phyloP scores from a whole-genome alignment of 495 filamentous ascomycete species.

The Penicillium daleae region DNA sequence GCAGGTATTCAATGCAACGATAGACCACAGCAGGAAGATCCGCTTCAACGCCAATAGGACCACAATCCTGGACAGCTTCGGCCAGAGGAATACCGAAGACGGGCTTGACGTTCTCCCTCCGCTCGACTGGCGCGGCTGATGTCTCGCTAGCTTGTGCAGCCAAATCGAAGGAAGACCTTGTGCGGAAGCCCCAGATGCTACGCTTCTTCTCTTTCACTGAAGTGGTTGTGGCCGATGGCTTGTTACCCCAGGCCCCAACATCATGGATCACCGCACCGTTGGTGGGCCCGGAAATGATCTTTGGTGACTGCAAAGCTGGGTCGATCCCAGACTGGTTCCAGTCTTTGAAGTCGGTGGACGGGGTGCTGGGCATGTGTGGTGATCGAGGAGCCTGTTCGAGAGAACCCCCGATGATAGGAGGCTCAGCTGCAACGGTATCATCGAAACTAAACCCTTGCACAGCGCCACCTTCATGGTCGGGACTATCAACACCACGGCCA shows the following conservation, averaged over 20 bases:
- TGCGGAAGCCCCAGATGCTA: conserved; percentile 91
- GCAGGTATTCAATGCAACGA: conserved; percentile 92
- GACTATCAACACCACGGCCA: conserved; percentile 45
- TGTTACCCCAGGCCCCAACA: conserved; percentile 85
- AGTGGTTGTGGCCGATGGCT: conserved; percentile 49
- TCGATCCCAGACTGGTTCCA: conserved; percentile 26
- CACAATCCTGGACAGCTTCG: conserved; percentile 82
- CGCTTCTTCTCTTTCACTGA: conserved; percentile 77
- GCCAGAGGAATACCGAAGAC: conserved; percentile 86
- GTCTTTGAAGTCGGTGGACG: conserved; percentile 36
- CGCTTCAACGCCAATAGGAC: conserved; percentile 69
- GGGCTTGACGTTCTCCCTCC: conserved; percentile 63
- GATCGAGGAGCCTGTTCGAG: conserved; percentile 41
- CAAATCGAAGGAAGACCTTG: conserved; percentile 64
- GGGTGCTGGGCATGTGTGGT: conserved; percentile 31
- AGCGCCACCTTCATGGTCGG: conserved; percentile 47
- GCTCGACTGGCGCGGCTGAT: conserved; percentile 48
- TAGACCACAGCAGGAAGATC: conserved; percentile 94
- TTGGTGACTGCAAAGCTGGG: conserved; percentile 45
- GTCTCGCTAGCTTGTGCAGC: conserved; percentile 48
- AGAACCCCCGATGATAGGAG: conserved; percentile 64
- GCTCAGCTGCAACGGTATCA: conserved; percentile 72
- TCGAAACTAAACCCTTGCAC: conserved; percentile 87
- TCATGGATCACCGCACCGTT: conserved; percentile 87
- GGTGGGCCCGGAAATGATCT: conserved; percentile 82